These are phyloP conservation scores for Cryptosporidium ubiquitum DNA, from an alignment of 169 alveolate species.

Conservation along the genomic window DNA sequence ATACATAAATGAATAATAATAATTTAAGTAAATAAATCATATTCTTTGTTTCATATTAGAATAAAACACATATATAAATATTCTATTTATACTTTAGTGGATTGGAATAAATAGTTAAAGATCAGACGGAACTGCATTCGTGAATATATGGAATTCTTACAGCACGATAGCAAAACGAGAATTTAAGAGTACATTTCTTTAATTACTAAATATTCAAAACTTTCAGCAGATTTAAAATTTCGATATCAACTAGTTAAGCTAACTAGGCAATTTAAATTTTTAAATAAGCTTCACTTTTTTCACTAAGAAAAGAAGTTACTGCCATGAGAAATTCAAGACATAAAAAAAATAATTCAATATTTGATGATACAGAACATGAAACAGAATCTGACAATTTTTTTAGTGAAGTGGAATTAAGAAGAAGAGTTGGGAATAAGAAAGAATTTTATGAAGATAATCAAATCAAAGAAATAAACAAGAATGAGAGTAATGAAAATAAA, in stretches of 20 bases:
- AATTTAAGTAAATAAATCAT: not conserved
- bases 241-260: not conserved
- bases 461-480: not conserved
- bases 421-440: not conserved
- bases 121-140: not conserved
- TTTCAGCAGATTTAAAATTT: no score
- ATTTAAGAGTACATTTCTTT: not conserved
- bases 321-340: not conserved
- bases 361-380: constrained; percentile 64
- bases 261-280: not conserved
- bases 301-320: not conserved
- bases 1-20: not conserved
- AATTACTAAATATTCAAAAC: no score
- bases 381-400: constrained; percentile 60
- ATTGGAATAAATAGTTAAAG: not conserved
- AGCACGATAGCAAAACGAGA: not conserved
- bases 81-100: no score
- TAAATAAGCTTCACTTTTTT: not conserved
- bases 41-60: no score
- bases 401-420: constrained; percentile 12
- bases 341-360: constrained; percentile 14
- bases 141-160: not conserved
- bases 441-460: not conserved
- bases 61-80: no score
- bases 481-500: not conserved